Percentiles rank a stretch among this genome's conserved stretches.
These are phyloP conservation scores for Fusarium austroafricanum DNA, from an alignment of 2,329 filamentous ascomycete genomes.

Conservation along the genomic window DNA sequence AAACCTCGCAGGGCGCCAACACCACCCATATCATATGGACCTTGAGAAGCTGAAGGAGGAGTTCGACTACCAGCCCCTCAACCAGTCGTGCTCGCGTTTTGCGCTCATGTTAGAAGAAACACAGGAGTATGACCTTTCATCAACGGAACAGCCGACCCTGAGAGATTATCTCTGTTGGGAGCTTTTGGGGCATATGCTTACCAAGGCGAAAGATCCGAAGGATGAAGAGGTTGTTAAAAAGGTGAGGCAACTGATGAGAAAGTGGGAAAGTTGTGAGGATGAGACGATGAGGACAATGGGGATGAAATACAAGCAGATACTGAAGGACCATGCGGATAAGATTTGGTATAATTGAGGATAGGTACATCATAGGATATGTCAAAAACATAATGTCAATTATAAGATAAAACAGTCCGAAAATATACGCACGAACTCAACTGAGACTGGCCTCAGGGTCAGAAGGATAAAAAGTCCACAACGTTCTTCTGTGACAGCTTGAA, in stretches of 20 bases:
- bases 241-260: conserved; percentile 14
- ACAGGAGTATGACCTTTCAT: not conserved
- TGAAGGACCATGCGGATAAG: not conserved
- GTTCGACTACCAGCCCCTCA: conserved; percentile 5
- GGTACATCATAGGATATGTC: accelerated
- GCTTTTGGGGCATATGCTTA: conserved; percentile 20
- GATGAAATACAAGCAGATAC: not conserved
- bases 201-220: not conserved
- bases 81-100: not conserved
- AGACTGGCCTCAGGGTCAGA: too few relatives aligned
- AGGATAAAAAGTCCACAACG: too few relatives aligned
- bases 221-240: not conserved
- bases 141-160: conserved; percentile 2
- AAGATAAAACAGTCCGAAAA: not conserved
- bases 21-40: conserved; percentile 42
- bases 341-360: conserved; percentile 9
- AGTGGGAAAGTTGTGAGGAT: conserved; percentile 18
- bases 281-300: conserved; percentile 24
- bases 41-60: conserved; percentile 29
- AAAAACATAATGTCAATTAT: too few relatives aligned
- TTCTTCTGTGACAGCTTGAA: too few relatives aligned
- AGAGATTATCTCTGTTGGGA: conserved; percentile 40
- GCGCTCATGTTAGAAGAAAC: conserved; percentile 25
- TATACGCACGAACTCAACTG: not conserved
- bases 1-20: conserved; percentile 16